Percentiles rank a stretch among this genome's conserved stretches.
Evolutionary conservation across 2,329 filamentous ascomycete species (phyloP).

Genomic region (Colletotrichum cordylinicola): DNA sequence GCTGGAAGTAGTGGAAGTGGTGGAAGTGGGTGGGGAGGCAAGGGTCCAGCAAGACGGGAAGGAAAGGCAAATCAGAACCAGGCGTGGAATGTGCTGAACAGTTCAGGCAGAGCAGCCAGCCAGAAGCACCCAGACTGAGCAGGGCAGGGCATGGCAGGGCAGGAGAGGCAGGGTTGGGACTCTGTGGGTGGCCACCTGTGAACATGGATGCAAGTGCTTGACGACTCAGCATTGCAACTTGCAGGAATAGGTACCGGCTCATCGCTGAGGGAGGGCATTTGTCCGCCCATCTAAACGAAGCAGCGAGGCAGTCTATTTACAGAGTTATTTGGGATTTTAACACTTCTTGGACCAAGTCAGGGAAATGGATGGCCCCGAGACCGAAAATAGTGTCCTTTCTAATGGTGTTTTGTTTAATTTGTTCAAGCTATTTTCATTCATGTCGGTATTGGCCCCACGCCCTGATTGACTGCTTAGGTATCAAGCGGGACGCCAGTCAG

Average conservation of each 20-base stretch:
- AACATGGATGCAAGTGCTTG: slow-evolving; percentile 1
- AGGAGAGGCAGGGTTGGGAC: neutral
- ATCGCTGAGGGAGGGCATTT: neutral
- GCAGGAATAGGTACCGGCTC: neutral
- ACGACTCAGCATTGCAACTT: slow-evolving; percentile 2
- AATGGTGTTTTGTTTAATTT: neutral
- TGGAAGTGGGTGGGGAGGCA: neutral
- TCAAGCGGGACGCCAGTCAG: neutral
- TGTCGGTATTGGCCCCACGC: neutral
- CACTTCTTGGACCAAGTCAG: neutral
- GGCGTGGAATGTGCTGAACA: neutral
- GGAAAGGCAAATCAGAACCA: slow-evolving; percentile 7
- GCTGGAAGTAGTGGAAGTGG: neutral
- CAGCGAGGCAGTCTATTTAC: neutral
- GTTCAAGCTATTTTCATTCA: neutral
- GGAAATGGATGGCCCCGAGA: neutral
- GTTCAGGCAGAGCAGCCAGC: slow-evolving; percentile 9
- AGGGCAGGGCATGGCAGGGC: neutral
- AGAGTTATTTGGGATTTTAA: neutral
- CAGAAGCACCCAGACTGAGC: neutral
- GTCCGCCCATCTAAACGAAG: neutral
- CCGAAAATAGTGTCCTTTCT: neutral
- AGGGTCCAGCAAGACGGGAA: slow-evolving; percentile 17
- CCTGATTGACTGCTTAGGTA: neutral
- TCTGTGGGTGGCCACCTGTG: neutral